Base-by-base conservation (phyloP, 1,284 basidiomycete genomes). In the Tausonia pullulans region DNA sequence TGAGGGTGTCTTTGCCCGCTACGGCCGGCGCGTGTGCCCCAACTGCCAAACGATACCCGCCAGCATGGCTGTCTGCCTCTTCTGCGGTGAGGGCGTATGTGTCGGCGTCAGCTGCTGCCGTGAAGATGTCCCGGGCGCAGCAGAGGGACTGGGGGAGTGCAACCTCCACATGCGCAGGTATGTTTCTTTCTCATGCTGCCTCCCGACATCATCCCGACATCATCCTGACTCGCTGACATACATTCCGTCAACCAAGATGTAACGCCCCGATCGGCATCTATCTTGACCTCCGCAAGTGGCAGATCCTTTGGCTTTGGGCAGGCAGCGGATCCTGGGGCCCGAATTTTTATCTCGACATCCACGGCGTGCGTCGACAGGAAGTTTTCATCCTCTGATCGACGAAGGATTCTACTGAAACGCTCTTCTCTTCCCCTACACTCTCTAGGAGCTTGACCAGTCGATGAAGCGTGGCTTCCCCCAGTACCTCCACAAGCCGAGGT, bases 101-200 rank as follows among this genome's bases (percentile, higher is more conserved):
- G 83, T 94, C 77, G 90, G 94, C 73, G 90, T 89, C 69, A 88
- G 94, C 71, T 99, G 95, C 73, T 99, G 95, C 75, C 81, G 82
- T 69, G 89, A 93, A 70, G 72, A 78, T 40, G 87, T 90, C 53
- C 75, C 79, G 57, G 79, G 78, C 53, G 78, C 82, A 62, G 55
- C 65, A 7, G 77, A 81, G 69, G 76, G 84, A 66, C 75, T 88
- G 79, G 78, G 85, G 48, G 96, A 99, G 74, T 98, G 95, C 76
- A 98, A 98, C 75, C 84, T 90, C 79, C 96, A 98, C 75, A 88
- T 87, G 69, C 82, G 91, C 81, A 87, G 90, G 89, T 96, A 5
- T 27, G 11, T 57, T 61, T 61, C 46, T 40, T 27, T 13, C 45
- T 58, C n/a, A 60, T 52, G 27, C 45, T 55, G 50, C 60, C 61